Conservation (phyloP, 352 stramenopile genomes). For the Thalassiosira delicatula region DNA sequence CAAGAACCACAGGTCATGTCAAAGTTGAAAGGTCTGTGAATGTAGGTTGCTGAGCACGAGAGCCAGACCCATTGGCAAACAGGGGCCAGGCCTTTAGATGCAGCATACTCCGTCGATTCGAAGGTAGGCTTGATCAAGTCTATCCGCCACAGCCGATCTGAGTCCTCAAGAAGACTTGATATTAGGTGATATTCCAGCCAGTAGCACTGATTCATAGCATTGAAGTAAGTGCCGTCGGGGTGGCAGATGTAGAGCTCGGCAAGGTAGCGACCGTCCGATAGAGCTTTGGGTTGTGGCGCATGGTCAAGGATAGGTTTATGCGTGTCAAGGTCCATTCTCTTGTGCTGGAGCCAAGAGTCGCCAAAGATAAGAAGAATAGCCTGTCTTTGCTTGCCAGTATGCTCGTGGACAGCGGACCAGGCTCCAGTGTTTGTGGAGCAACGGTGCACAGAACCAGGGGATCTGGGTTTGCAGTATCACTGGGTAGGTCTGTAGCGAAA, state of each 20-base stretch:
- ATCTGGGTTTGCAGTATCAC: no score
- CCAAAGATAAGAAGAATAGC: constrained; percentile 13
- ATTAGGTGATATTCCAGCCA: constrained; percentile 13
- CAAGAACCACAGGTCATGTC: no score
- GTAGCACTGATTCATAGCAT: constrained; percentile 19
- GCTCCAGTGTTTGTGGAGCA: neutral
- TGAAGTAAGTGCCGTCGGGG: neutral
- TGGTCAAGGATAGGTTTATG: neutral
- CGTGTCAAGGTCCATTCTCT: constrained; percentile 21
- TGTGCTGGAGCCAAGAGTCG: neutral
- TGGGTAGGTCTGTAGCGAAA: no score
- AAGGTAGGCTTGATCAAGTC: neutral
- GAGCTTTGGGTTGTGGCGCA: neutral
- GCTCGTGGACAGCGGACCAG: no score
- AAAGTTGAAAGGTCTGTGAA: constrained; percentile 7
- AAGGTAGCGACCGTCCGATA: constrained; percentile 15
- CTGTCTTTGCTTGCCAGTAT: neutral
- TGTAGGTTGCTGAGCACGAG: constrained; percentile 9
- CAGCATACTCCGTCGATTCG: neutral
- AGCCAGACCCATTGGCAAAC: constrained; percentile 7
- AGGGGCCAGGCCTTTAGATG: neutral
- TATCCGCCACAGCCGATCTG: neutral
- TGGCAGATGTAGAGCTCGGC: constrained; percentile 12
- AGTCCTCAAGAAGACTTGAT: neutral
- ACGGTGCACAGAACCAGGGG: neutral